These are phyloP conservation scores for Ustilago bromivora DNA, from an alignment of 1,284 basidiomycete species.

Conservation along the genomic window DNA sequence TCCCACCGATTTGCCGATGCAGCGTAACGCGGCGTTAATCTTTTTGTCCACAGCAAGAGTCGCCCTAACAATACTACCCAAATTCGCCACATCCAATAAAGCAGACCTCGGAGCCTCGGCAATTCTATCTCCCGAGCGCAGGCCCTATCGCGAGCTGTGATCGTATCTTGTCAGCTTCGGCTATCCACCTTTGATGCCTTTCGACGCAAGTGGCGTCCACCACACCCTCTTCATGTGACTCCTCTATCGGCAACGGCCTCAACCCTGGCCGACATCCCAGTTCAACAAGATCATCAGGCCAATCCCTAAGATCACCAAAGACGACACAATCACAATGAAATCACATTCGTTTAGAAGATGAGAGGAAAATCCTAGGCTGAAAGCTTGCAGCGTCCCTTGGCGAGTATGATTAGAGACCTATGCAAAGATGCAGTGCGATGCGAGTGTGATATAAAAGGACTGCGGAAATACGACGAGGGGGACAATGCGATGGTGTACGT, in stretches of 20 bases:
- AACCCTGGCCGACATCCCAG: neutral
- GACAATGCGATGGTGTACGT: slow-evolving; percentile 21
- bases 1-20: slow-evolving; percentile 6
- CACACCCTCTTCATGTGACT: neutral
- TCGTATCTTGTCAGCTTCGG: neutral
- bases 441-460: slow-evolving; percentile 20
- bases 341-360: neutral
- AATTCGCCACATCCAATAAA: slow-evolving; percentile 1
- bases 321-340: neutral
- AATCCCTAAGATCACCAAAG: neutral
- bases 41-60: neutral
- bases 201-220: slow-evolving; percentile 1
- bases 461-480: neutral
- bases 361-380: slow-evolving; percentile 29
- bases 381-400: slow-evolving; percentile 34
- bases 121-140: neutral
- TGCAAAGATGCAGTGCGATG: slow-evolving; percentile 35
- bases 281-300: neutral
- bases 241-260: neutral
- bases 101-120: neutral
- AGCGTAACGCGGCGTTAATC: neutral
- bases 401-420: slow-evolving; percentile 47
- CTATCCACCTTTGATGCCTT: neutral
- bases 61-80: neutral
- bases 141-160: neutral